Percentiles rank a stretch among this genome's conserved stretches.
These are phyloP conservation scores for Alternaria atra DNA, from an alignment of 2,329 filamentous ascomycete genomes.

Conservation along the genomic window DNA sequence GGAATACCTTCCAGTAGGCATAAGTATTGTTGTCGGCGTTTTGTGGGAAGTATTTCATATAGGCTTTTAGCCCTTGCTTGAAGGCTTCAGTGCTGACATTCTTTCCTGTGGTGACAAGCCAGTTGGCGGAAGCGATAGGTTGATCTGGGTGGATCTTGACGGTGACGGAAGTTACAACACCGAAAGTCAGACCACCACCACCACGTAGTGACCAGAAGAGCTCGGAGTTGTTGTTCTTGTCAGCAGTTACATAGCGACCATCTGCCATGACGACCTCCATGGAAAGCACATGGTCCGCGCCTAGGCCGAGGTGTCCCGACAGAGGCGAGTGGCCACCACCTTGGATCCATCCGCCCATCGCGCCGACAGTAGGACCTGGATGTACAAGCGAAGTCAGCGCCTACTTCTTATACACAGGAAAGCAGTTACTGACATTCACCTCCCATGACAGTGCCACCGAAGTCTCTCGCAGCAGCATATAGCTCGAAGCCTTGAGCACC, in stretches of 20 bases:
- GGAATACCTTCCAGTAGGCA: not conserved
- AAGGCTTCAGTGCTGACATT: not conserved
- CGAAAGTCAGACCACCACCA: constrained; percentile 1
- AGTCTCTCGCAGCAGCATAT: constrained; percentile 35
- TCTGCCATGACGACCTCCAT: constrained; percentile 35
- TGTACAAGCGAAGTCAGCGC: constrained; percentile 10
- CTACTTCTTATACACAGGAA: not conserved
- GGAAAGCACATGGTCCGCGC: constrained; percentile 40
- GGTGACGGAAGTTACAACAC: not conserved
- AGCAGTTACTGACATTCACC: constrained; percentile 30
- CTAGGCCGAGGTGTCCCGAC: constrained; percentile 53
- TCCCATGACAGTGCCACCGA: constrained; percentile 32
- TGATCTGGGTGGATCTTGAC: constrained; percentile 4
- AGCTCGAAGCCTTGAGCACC: constrained; percentile 42
- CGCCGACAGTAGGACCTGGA: constrained; percentile 56
- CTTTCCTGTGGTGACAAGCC: not conserved
- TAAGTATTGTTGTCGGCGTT: constrained; percentile 2
- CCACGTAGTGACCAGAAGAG: constrained; percentile 1
- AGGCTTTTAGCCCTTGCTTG: constrained; percentile 1
- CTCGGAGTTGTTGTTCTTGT: constrained; percentile 24
- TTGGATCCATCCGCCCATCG: constrained; percentile 51
- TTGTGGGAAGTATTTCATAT: not conserved
- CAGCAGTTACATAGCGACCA: constrained; percentile 35
- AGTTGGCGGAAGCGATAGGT: constrained; percentile 3
- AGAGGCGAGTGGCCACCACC: constrained; percentile 65